Conservation (phyloP, 768 basidiomycete genomes). For the Cantharellus cinnabarinus region DNA sequence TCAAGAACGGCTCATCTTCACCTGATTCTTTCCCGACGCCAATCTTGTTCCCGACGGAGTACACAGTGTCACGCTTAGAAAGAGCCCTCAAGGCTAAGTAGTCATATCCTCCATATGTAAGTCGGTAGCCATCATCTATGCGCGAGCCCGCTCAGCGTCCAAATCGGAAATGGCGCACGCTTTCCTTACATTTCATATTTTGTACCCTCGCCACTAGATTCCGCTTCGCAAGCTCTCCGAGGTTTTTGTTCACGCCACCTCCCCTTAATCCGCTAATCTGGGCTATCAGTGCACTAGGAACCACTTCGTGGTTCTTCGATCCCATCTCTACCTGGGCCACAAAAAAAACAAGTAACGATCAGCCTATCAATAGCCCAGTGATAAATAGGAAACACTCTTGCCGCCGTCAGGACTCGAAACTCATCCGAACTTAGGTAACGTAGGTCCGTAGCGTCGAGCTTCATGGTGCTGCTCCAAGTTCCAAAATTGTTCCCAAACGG, state of each 20-base stretch:
- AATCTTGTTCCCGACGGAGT: conserved; percentile 91
- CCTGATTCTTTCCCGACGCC: conserved; percentile 98
- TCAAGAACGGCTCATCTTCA: conserved; percentile 11
- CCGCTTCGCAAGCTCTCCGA: conserved; percentile 79
- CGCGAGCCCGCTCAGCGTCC: too few species aligned
- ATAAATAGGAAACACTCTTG: conserved; percentile 16
- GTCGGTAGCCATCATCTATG: conserved; percentile 84
- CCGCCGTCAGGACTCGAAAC: conserved; percentile 90
- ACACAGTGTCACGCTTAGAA: conserved; percentile 71
- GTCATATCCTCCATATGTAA: conserved; percentile 98
- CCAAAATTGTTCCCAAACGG: not conserved
- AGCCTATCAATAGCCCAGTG: not conserved
- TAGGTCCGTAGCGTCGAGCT: conserved; percentile 84
- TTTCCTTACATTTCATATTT: conserved; percentile 66
- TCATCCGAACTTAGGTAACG: conserved; percentile 83
- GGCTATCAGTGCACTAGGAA: conserved; percentile 71
- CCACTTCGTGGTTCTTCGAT: conserved; percentile 92
- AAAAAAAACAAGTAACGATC: not conserved
- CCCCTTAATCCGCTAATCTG: conserved; percentile 84
- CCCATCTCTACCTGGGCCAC: conserved; percentile 75
- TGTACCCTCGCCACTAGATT: conserved; percentile 78
- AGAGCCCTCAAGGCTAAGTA: conserved; percentile 85
- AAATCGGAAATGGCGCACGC: not conserved
- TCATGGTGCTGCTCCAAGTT: conserved; percentile 32
- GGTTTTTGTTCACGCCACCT: conserved; percentile 83